Percentiles rank a stretch among this genome's conserved stretches.
Evolutionary conservation across 139 green algal genomes (phyloP).

Genomic region (Closterium sp.): DNA sequence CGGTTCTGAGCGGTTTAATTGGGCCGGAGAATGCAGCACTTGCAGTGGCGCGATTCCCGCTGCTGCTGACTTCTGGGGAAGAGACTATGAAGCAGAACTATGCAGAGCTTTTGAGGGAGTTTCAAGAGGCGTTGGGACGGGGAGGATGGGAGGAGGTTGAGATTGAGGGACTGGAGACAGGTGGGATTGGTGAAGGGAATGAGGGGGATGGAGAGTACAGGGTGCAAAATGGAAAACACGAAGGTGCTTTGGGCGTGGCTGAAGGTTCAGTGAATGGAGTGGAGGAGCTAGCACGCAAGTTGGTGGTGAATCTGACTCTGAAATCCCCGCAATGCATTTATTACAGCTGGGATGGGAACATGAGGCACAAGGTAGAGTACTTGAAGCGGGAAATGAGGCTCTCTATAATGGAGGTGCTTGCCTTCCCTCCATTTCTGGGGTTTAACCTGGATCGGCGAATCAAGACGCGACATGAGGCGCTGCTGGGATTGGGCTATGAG

Average conservation of each 20-base stretch:
- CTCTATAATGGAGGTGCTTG: not conserved
- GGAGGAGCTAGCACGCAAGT: not conserved
- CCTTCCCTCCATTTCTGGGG: not conserved
- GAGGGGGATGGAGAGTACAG: not conserved
- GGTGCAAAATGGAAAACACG: not conserved
- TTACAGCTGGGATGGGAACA: not conserved
- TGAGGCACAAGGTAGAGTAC: not conserved
- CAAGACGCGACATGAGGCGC: not conserved
- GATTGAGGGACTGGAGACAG: not conserved
- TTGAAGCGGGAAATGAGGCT: not conserved
- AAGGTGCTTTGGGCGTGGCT: not conserved
- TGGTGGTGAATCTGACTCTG: not conserved
- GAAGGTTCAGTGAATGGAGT: not conserved
- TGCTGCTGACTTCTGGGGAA: not conserved
- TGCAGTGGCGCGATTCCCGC: not conserved
- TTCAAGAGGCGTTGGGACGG: not conserved
- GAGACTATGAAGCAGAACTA: not conserved
- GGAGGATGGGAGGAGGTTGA: not conserved
- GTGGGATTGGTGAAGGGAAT: not conserved
- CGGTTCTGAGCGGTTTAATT: not conserved
- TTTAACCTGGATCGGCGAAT: not conserved
- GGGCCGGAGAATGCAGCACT: not conserved
- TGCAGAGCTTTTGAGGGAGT: not conserved
- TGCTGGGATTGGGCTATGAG: not conserved
- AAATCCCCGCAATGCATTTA: not conserved